Conservation (phyloP, 768 basidiomycete species). For the Mycena capillaripes region DNA sequence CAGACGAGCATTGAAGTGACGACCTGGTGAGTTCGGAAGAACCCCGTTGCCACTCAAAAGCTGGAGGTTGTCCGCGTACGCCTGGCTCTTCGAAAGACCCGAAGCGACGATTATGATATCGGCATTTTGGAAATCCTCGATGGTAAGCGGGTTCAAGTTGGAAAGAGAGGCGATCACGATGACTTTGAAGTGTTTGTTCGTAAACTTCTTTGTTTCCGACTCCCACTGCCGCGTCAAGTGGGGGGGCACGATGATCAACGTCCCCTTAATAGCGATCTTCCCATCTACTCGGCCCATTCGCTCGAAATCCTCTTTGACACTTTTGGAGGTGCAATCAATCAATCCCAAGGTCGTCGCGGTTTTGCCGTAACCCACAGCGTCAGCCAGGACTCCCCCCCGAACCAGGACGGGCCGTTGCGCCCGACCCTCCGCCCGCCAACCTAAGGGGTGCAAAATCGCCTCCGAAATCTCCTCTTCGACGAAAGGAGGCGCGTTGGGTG, state of each 20-base stretch:
- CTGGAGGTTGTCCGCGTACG: slow-evolving; percentile 84
- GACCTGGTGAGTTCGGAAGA: slow-evolving; percentile 83
- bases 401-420: slow-evolving; percentile 82
- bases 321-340: slow-evolving; percentile 78
- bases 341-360: slow-evolving; percentile 95
- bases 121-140: slow-evolving; percentile 82
- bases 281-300: slow-evolving; percentile 65
- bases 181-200: slow-evolving; percentile 71
- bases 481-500: slow-evolving; percentile 74
- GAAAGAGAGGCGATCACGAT: slow-evolving; percentile 76
- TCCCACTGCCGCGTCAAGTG: slow-evolving; percentile 94
- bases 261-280: slow-evolving; percentile 84
- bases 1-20: slow-evolving; percentile 91
- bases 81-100: slow-evolving; percentile 84
- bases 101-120: slow-evolving; percentile 91
- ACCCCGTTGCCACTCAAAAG: slow-evolving; percentile 76
- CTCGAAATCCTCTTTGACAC: slow-evolving; percentile 70
- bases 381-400: slow-evolving; percentile 93
- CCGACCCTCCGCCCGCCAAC: slow-evolving; percentile 96
- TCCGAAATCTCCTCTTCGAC: slow-evolving; percentile 96
- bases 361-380: slow-evolving; percentile 98
- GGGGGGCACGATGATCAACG: slow-evolving; percentile 88
- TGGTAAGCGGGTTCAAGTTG: slow-evolving; percentile 78
- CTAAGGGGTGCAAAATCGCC: slow-evolving; percentile 85
- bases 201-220: slow-evolving; percentile 88